Evolutionary conservation across 176 grass and related monocot genomes (phyloP), one percentile per base, ranked within the genome.

Genomic region (Chloris gayana): DNA sequence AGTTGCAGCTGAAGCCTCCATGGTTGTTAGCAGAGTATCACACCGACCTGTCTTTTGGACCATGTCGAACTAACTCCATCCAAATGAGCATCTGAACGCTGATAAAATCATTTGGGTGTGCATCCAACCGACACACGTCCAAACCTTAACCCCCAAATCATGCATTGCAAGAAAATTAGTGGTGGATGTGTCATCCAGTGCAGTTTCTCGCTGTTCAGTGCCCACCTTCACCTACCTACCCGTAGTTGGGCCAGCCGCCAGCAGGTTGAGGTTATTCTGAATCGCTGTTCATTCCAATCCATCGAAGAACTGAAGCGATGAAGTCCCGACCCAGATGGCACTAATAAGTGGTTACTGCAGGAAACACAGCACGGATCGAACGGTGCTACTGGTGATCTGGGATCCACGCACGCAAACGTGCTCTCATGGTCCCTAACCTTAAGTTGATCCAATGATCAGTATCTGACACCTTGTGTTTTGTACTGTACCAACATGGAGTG

Each of bases 371-470:
- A 54, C 22, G 9, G 9, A 49, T 56, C 25, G 5, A 38, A 27
- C 21, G 53, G n/a, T 32, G 74, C 67, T 53, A 61, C n/a, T 72
- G 64, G 73, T 15, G 45, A 78, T 34, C 24, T 61, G 58, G 58
- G 58, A 61, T 61, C 58, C 25, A 61, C 25, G 7, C 42, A 30
- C 64, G 63, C 64, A 61, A 50, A 49, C 74, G 50, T 8, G 77
- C 53, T 69, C n/a, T 13, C 10, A 32, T 32, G 78, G n/a, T 63
- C 34, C 63, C 42, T 82, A 42, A 1, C 30, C 14, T 10, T 22
- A n/a, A 24, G 58, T 7, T 50, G 85, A 53, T 76, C 51, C 31
- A 75, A 82, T 82, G 54, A 57, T 57, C 54, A 53, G 4, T 51
- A 1, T 39, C 6, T 62, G 39, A 56, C 46, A 21, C 58, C 15